A percentile compares a stretch with the other conserved stretches of the same genome.
phyloP scores from a whole-genome alignment of 1,284 basidiomycete species.

The Chalciporus piperatoides region DNA sequence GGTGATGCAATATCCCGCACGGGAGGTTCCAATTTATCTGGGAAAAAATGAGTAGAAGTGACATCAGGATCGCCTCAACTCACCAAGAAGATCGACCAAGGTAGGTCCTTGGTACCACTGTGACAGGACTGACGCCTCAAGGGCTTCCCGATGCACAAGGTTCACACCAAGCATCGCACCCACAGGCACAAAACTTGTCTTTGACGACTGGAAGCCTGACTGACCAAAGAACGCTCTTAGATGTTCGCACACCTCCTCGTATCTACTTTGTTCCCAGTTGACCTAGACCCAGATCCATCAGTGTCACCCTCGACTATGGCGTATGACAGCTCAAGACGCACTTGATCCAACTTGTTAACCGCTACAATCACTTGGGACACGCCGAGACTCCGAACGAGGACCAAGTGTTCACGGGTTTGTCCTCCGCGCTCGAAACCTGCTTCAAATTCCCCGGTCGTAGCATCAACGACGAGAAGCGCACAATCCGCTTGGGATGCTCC shows the following conservation, averaged over 20 bases:
- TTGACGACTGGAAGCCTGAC: conserved; percentile 80
- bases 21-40: conserved; percentile 83
- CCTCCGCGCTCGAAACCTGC: conserved; percentile 92
- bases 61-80: conserved; percentile 7
- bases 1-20: conserved; percentile 73
- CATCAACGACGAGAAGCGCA: conserved; percentile 93
- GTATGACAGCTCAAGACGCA: conserved; percentile 32
- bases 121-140: conserved; percentile 47
- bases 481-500: conserved; percentile 97
- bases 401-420: conserved; percentile 95
- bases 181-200: conserved; percentile 84
- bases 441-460: conserved; percentile 90
- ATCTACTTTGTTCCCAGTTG: conserved; percentile 78
- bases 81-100: conserved; percentile 81
- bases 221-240: conserved; percentile 83
- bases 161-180: conserved; percentile 91
- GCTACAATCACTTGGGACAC: conserved; percentile 91
- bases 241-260: conserved; percentile 76
- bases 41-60: not conserved
- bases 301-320: not conserved
- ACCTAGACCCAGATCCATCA: conserved; percentile 51
- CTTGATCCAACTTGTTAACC: conserved; percentile 93
- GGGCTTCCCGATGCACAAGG: conserved; percentile 52
- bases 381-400: conserved; percentile 92
- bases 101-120: conserved; percentile 88